These are phyloP conservation scores for Cryptococcus hybrid DNA, from an alignment of 1,284 basidiomycete genomes.

Conservation along the genomic window DNA sequence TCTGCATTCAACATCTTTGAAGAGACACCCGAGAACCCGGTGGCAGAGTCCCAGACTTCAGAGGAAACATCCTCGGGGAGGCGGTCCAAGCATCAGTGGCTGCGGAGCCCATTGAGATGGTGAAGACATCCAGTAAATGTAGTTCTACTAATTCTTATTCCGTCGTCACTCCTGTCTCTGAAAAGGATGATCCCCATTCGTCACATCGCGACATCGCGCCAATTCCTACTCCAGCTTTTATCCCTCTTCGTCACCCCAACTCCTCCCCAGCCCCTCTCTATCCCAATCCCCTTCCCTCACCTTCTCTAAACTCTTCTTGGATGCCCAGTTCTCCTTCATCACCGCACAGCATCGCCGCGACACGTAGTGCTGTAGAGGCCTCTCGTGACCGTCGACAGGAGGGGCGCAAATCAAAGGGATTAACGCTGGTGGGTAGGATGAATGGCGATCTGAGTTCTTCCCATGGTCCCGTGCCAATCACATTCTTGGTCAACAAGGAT, in stretches of 20 bases:
- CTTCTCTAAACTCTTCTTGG: conserved; percentile 12
- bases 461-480: conserved; percentile 42
- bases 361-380: conserved; percentile 30
- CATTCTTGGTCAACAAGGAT: conserved; percentile 33
- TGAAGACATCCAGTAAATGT: no score
- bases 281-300: background rate
- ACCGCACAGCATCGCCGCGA: conserved; percentile 33
- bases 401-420: conserved; percentile 19
- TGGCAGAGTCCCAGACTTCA: no score
- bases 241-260: background rate
- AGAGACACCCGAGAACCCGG: background rate
- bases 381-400: conserved; percentile 11
- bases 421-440: conserved; percentile 39
- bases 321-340: conserved; percentile 28
- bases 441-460: conserved; percentile 30
- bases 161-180: no score
- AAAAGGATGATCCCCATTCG: no score
- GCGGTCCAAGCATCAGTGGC: no score
- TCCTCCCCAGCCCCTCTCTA: background rate
- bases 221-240: background rate
- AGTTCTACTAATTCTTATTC: no score
- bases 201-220: background rate
- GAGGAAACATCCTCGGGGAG: no score
- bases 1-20: background rate
- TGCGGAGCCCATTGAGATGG: no score